Evolutionary conservation across 139 green algal species (phyloP).

Genomic region (Tetraselmis striata): DNA sequence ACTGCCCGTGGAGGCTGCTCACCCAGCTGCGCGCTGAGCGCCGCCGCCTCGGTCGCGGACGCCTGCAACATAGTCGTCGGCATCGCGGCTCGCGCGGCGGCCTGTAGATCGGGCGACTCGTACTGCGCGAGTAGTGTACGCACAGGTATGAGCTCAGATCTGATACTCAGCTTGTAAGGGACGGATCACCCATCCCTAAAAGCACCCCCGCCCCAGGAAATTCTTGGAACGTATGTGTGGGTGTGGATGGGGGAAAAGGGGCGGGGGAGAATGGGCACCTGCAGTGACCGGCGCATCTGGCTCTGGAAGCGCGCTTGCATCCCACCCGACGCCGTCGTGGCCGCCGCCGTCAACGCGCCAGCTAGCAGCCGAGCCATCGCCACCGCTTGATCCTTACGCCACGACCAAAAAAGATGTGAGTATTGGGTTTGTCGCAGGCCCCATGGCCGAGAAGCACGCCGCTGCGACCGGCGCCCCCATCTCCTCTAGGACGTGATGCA

Average conservation of each 20-base stretch:
- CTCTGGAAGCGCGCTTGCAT: background rate
- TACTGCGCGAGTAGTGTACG: background rate
- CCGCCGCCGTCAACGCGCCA: background rate
- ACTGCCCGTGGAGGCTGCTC: conserved; percentile 20
- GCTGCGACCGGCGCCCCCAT: no score
- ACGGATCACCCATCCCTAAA: background rate
- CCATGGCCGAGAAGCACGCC: no score
- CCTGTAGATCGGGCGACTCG: conserved; percentile 18
- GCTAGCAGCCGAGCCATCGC: background rate
- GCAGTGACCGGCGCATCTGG: background rate
- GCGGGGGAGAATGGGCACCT: no score
- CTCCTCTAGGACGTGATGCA: no score
- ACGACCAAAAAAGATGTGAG: no score
- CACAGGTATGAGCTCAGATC: background rate
- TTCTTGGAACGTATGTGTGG: no score
- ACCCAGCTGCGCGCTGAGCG: conserved; percentile 22
- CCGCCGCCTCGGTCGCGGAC: conserved; percentile 21
- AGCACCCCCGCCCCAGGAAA: no score
- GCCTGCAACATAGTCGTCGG: conserved; percentile 28
- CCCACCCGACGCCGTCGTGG: background rate
- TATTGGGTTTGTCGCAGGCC: no score
- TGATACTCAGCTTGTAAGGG: background rate
- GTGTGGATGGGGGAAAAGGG: no score
- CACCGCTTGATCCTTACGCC: background rate
- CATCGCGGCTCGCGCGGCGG: conserved; percentile 43